Evolutionary conservation across 305 asterid genomes (phyloP).

Genomic region (Rubia tinctorum): DNA sequence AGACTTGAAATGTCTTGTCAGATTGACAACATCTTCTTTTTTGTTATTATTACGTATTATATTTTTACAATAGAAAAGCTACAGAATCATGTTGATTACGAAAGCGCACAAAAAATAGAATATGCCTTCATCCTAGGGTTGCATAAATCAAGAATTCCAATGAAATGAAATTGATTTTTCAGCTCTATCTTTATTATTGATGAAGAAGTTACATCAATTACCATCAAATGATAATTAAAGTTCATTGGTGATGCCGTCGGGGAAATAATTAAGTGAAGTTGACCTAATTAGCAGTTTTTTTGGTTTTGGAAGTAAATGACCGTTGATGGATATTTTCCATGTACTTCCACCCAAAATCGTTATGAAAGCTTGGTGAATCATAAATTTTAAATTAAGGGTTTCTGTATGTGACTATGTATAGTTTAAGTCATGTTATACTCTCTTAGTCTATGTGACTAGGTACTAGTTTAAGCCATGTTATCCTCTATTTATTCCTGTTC

Average conservation of each 20-base stretch:
- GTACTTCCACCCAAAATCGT: not conserved
- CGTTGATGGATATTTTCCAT: not conserved
- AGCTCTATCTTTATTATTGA: not conserved
- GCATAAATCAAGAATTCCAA: conserved; percentile 3
- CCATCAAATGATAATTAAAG: not conserved
- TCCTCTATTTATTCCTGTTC: too few species aligned
- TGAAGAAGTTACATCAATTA: not conserved
- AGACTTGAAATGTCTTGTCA: not conserved
- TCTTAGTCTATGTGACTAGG: too few species aligned
- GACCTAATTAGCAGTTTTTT: not conserved
- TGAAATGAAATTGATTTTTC: not conserved
- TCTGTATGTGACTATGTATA: too few species aligned
- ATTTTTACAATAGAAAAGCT: not conserved
- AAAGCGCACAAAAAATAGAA: not conserved
- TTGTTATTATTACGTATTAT: not conserved
- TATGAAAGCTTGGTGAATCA: not conserved
- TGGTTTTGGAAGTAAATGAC: not conserved
- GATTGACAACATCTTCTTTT: not conserved
- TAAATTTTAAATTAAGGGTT: too few species aligned
- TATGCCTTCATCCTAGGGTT: not conserved
- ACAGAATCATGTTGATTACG: not conserved
- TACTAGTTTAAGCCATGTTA: too few species aligned
- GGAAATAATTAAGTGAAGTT: not conserved
- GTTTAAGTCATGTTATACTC: too few species aligned
- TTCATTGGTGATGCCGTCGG: not conserved